Conservation (phyloP, 192 early-diverging fungal genomes). For the Entomortierella chlamydospora region DNA sequence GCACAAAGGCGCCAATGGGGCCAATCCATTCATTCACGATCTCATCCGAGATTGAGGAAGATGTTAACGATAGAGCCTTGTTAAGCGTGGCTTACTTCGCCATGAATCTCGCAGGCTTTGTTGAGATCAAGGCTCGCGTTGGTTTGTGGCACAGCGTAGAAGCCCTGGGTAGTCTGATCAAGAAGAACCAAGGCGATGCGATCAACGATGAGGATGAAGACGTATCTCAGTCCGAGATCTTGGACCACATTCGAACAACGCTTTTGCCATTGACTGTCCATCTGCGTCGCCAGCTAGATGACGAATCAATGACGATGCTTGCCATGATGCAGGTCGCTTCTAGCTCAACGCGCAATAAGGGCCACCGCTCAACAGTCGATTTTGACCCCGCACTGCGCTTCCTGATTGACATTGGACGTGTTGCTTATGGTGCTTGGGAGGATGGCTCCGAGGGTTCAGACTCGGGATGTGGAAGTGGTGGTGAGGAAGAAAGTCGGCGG, state of each 20-base stretch:
- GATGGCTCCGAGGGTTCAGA: slow-evolving; percentile 47
- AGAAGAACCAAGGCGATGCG: slow-evolving; percentile 7
- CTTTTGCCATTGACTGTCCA: slow-evolving; percentile 44
- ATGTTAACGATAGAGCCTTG: slow-evolving; percentile 37
- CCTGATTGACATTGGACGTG: slow-evolving; percentile 47
- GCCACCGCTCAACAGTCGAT: slow-evolving; percentile 14
- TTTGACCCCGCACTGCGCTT: slow-evolving; percentile 48
- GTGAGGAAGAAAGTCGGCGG: slow-evolving; percentile 21
- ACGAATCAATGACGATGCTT: slow-evolving; percentile 43
- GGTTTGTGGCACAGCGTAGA: slow-evolving; percentile 50
- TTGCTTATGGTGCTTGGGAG: slow-evolving; percentile 51
- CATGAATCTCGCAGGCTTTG: slow-evolving; percentile 50
- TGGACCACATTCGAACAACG: slow-evolving; percentile 51
- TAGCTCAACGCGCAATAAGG: slow-evolving; percentile 20
- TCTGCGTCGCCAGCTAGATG: slow-evolving; percentile 47
- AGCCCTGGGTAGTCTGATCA: slow-evolving; percentile 33
- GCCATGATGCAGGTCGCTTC: slow-evolving; percentile 39
- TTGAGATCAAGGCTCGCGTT: slow-evolving; percentile 51
- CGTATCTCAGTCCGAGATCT: slow-evolving; percentile 39
- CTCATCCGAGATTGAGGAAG: slow-evolving; percentile 5
- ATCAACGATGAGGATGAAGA: slow-evolving; percentile 13
- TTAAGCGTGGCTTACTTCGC: slow-evolving; percentile 45
- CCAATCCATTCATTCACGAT: neutral
- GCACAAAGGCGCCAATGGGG: slow-evolving; percentile 17
- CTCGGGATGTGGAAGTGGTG: slow-evolving; percentile 46